phyloP scores from a whole-genome alignment of 495 filamentous ascomycete species.

The Schizothecium vesticola region DNA sequence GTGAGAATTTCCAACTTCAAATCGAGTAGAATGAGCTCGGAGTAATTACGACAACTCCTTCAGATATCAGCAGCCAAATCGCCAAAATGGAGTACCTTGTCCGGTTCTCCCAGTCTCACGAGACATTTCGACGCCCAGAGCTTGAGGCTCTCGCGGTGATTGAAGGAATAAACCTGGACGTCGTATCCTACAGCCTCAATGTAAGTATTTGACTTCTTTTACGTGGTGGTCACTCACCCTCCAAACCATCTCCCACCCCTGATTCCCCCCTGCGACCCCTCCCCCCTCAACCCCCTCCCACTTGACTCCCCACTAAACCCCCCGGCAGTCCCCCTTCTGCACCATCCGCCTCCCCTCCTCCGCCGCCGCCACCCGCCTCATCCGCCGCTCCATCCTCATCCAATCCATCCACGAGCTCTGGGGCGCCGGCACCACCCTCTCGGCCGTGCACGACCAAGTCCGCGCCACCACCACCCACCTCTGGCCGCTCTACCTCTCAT shows the following conservation, averaged over 20 bases:
- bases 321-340: conserved; percentile 75
- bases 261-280: conserved; percentile 6
- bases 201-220: conserved; percentile 49
- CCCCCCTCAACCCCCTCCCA: conserved; percentile 3
- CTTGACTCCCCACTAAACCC: conserved; percentile 8
- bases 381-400: conserved; percentile 70
- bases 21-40: neutral
- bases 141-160: conserved; percentile 75
- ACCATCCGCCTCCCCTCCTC: conserved; percentile 64
- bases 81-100: conserved; percentile 69
- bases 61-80: conserved; percentile 18
- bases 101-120: conserved; percentile 83
- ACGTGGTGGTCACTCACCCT: neutral
- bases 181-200: conserved; percentile 63
- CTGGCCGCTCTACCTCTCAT: conserved; percentile 57
- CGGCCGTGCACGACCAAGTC: conserved; percentile 62
- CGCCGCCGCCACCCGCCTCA: conserved; percentile 57
- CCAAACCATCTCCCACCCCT: neutral
- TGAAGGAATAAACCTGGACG: conserved; percentile 59
- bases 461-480: conserved; percentile 48
- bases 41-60: neutral
- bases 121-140: conserved; percentile 83
- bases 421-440: conserved; percentile 65
- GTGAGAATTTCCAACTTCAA: neutral
- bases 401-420: conserved; percentile 85